phyloP scores from a whole-genome alignment of 768 basidiomycete genomes.

The Mycena albidolilacea region DNA sequence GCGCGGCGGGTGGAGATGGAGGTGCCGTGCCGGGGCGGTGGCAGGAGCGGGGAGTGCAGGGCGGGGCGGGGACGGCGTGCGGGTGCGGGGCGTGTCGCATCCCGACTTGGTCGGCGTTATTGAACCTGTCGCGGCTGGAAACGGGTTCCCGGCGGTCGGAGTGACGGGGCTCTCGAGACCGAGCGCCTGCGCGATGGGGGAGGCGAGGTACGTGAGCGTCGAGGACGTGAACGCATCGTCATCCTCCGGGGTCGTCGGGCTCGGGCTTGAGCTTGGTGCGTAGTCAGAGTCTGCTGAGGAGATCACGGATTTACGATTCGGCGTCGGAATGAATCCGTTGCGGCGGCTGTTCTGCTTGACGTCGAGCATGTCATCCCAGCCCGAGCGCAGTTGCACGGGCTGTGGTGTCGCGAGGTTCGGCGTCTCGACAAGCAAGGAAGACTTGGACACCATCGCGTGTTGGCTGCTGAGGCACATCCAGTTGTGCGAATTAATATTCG shows the following conservation, averaged over 20 bases:
- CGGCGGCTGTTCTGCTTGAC: constrained; percentile 41
- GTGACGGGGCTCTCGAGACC: constrained; percentile 51
- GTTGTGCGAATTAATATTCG: neutral
- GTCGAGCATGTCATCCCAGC: constrained; percentile 66
- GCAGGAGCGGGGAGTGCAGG: neutral
- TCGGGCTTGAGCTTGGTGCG: constrained; percentile 18
- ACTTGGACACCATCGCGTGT: constrained; percentile 37
- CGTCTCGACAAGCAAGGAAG: constrained; percentile 37
- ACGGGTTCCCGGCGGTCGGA: neutral
- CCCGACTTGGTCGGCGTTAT: too few relatives aligned
- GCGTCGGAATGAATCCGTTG: neutral
- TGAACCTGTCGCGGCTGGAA: too few relatives aligned
- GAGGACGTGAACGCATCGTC: constrained; percentile 60
- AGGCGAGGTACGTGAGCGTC: constrained; percentile 62
- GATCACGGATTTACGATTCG: constrained; percentile 42
- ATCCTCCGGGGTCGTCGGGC: constrained; percentile 11
- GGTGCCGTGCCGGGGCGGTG: neutral
- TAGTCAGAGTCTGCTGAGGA: constrained; percentile 25
- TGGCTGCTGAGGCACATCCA: neutral
- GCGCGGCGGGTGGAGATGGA: constrained; percentile 37
- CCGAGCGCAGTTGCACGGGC: constrained; percentile 49
- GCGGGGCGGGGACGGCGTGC: neutral
- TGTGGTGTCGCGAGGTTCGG: constrained; percentile 47
- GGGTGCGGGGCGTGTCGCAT: constrained; percentile 30
- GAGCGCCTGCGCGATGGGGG: constrained; percentile 58